Base-by-base conservation (phyloP, 257 asterid genomes). In the Ilex aquifolium region DNA sequence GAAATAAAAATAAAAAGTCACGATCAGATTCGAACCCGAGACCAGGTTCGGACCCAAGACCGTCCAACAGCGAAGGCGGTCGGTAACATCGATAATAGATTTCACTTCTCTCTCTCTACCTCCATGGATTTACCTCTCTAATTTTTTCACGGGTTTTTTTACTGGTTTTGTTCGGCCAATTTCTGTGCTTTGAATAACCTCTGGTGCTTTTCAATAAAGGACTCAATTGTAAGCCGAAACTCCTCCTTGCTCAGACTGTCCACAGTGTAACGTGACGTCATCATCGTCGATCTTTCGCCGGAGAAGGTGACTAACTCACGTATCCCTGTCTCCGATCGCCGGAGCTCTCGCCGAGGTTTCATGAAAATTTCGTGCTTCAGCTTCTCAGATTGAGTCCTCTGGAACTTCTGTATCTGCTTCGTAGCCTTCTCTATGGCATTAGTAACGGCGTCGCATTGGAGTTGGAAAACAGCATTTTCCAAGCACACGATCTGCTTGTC, bases 371-470 rank as follows among this genome's bases (percentile, higher is more conserved):
- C 89, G 5, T 80, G 74, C 81, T 65, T 85, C 80, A 87, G 70
- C 65, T 65, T 92, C 76, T 76, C 95, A 17, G 97, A 83, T 58
- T 89, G 92, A 29, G 85, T 89, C 76, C 97, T 76, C 77, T 86
- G 74, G 42, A 88, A 83, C 81, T 67, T 79, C 74, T 69, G 71
- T 11, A 89, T 80, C 57, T 77, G 87, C 68, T 72, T 80, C 64
- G 74, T 68, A 51, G 95, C 98, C 64, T 48, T 52, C 55, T 79
- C 80, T 3, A 91, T 85, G 53, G 88, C 87, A 61, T 59, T 74
- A 40, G 75, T 62, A 66, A 78, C 71, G 13, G 75, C 84, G 29
- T 75, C 85, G 66, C 78, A 55, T 61, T 77, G 76, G 54, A 36
- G 53, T 27, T 16, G 56, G 16, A 52, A 48, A 31, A 10, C 65